Evolutionary conservation across 164 flowering plant species (phyloP), one percentile per base, ranked within the genome.

Genomic region (Annona cherimola): DNA sequence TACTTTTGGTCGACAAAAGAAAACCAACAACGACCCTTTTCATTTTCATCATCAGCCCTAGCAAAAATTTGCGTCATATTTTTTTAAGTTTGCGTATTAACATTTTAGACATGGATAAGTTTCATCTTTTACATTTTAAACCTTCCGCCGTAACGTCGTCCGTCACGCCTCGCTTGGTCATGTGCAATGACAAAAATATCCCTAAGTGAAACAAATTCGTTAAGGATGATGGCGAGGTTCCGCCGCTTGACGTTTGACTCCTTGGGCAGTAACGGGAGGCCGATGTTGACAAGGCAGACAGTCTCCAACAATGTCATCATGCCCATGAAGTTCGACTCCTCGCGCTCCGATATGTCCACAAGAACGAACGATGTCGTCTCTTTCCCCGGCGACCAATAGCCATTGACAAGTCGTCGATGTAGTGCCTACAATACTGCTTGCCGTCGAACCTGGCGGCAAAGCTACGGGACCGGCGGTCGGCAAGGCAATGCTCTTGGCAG

Each of bases 361-460:
- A 85, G 75, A 40, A 91, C 67, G 75, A 77, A 91, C 79, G 77
- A 74, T 12, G 81, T 87, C 1, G 61, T 59, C 42, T 83, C 80
- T 0, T 84, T 75, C 0, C 81, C 87, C 0, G 94, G 93, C 2
- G 97, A 92, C 97, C 94, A 92, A 67, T 74, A 81, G 44, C 94
- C 97, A 45, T 81, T 69, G 0, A 76, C 16, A 92, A 72, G 16
- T 67, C 70, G 7, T 81, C 86, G 18, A 87, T 67, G 50, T 78
- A 83, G 3, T 82, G 87, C 1, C 76, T 84, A 55, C 97, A 92
- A 65, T 68, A 83, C 5, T 80, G 77, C 0, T 20, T 63, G 1
- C 89, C 93, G 60, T 84, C 81, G 67, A 74, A 90, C 73, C 81
- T 82, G 77, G 76, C 87, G 39, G 70, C 70, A 63, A 86, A 92